Base-by-base conservation (phyloP, 1,284 basidiomycete species). In the Neonothopanus nambi region DNA sequence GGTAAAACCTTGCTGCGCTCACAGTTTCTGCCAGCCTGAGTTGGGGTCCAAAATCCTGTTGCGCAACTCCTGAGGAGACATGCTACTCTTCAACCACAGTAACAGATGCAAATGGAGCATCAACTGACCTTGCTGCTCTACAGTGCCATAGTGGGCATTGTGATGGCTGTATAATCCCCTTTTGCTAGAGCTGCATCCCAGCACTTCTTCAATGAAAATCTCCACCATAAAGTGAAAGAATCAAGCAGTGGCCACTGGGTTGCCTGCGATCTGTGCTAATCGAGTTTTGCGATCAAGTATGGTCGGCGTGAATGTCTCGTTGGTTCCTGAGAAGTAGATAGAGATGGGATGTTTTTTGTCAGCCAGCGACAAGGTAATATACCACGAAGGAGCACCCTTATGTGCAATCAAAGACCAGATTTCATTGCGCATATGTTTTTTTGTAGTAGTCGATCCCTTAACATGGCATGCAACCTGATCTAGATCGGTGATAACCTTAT, bases 81-180 rank as follows among this genome's bases (percentile, higher is more conserved):
- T 33, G 5, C 53, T 51, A 24, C 60, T 56, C 38, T 54, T 36
- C 12, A 70, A 63, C 68, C 68, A 72, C 3, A 70, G 24, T 0
- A 72, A 1, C 70, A 66, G 2, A 69, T 48, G 3, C n/a, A n/a
- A n/a, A n/a, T n/a, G n/a, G n/a, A n/a, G n/a, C n/a, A n/a, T n/a
- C n/a, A n/a, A n/a, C n/a, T 65, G 57, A 2, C 69, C 68, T 59
- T 71, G 70, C 26, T 67, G 63, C 51, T 73, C 70, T 5, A 71
- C 69, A 4, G 68, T 70, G 8, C 71, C 69, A 61, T 71, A 71
- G 52, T 70, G 70, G 8, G 59, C 69, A 30, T 58, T 40, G 1
- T 59, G 63, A 11, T 65, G 47, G 3, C 68, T 66, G 56, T 57
- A 67, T 5, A 66, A 18, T 18, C 66, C 66, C 2, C n/a, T 12